Base-by-base conservation (phyloP, 768 basidiomycete genomes). In the Hericium coralloides region DNA sequence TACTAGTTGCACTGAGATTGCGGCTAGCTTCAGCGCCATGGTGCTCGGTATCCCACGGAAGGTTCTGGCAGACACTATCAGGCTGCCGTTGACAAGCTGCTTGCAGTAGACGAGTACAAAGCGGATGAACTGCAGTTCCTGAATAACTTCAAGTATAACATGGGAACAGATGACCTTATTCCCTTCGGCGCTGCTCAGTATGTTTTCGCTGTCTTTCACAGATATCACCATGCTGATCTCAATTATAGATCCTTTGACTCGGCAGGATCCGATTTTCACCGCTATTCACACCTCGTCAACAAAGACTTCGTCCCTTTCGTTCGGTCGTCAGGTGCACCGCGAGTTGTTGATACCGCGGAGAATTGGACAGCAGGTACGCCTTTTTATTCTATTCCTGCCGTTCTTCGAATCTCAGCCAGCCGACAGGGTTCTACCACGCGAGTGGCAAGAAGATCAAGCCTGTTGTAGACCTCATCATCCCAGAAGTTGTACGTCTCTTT, bases 21-120 rank as follows among this genome's bases (percentile, higher is more conserved):
- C 8, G 31, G 17, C 14, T 26, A 92, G 89, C 72, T 94, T 9
- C 85, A 92, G 69, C 76, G 91, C 12, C 91, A 94, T 64, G 90
- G 89, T 2, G 82, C 88, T 1, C 81, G 91, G 36, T 92, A 76
- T 63, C 91, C 91, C 0, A 92, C 89, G 0, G 61, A 65, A 0
- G 73, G 75, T 2, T 76, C 79, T 12, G 66, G 75, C 1, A 61
- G 64, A 10, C 55, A 59, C 26, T 87, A 87, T 9, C 59, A 68
- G 17, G 58, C 65, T 4, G 76, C 84, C 0, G 63, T 93, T 9
- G 58, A 65, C 6, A 87, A 85, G 60, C 72, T 92, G 0, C 65
- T 80, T 57, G 64, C 73, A 0, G 84, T 75, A 9, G 64, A 69
- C 0, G 62, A 69, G 2, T 82, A 76, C 64, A 68, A 66, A 0